Evolutionary conservation across 1,284 basidiomycete genomes (phyloP), one percentile per base, ranked within the genome.

Genomic region (Volvariella volvacea): DNA sequence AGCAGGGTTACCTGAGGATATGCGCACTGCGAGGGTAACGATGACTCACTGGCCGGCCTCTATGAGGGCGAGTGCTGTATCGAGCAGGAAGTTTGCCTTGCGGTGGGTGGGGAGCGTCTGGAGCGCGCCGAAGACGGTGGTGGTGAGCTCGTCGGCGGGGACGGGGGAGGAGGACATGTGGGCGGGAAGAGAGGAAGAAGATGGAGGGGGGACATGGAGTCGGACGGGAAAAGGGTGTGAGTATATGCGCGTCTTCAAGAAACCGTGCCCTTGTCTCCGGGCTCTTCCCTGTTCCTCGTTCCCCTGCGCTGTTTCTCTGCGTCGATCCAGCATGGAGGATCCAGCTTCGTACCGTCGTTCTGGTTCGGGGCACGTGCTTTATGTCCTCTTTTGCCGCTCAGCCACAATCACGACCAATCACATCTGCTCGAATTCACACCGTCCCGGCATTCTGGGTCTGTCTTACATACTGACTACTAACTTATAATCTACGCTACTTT

Each of bases 11-110:
- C 25, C 25, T 28, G 25, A 28, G 25, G 6, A 17, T 46, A 9
- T 22, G 31, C 38, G 43, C 42, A 36, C n/a, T 46, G 22, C 30
- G 30, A 31, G 30, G 12, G 43, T 45, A 15, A 33, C 22, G 41
- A 37, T 31, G 22, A 61, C 70, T 52, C 52, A 72, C 71, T 64
- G 65, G 50, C 72, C 71, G 46, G 70, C 65, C 40, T 78, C 70
- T 48, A 82, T 78, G 41, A 81, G 61, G 10, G 71, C 58, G 41
- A 82, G 60, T 1, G 76, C 64, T 9, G 76, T 78, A 47, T 81
- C 73, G n/a, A 83, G 65, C 16, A 83, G 61, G 51, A 82, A 70
- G 43, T 67, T 67, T 10, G 80, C 79, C 55, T 83, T 82, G 46
- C 68, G 60, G 4, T 60, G 52, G 36, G 63, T 59, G 2, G 70